These are phyloP conservation scores for Phlegmacium glaucopus DNA, from an alignment of 768 basidiomycete genomes.

Conservation along the genomic window DNA sequence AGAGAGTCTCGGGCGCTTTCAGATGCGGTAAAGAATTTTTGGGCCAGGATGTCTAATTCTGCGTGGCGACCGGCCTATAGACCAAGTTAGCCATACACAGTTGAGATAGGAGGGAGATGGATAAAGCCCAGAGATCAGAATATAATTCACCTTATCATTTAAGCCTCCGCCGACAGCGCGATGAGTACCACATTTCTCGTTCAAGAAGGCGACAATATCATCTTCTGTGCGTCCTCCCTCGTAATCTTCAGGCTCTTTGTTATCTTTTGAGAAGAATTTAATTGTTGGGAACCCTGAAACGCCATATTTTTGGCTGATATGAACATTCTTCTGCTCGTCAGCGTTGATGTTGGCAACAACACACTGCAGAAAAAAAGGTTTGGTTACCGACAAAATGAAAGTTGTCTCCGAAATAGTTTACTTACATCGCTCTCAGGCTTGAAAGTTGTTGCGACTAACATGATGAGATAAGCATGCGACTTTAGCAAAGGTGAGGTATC, in stretches of 20 bases:
- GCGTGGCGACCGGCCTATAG: constrained; percentile 75
- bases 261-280: constrained; percentile 86
- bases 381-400: not conserved
- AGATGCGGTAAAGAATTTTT: constrained; percentile 65
- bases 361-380: constrained; percentile 49
- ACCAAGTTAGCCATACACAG: too few species aligned
- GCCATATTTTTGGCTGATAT: constrained; percentile 66
- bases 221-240: constrained; percentile 66
- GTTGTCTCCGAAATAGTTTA: not conserved
- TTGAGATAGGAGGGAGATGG: constrained; percentile 1
- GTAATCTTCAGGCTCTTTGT: constrained; percentile 63
- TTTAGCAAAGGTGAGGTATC: constrained; percentile 4
- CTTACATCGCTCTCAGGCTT: constrained; percentile 70
- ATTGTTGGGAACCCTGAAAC: constrained; percentile 88
- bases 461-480: not conserved
- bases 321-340: constrained; percentile 77
- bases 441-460: constrained; percentile 75
- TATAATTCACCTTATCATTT: constrained; percentile 51
- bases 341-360: constrained; percentile 90
- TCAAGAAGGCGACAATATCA: constrained; percentile 77
- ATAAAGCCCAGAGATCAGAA: constrained; percentile 4
- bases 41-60: constrained; percentile 75
- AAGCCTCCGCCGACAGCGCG: constrained; percentile 83
- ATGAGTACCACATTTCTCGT: constrained; percentile 82
- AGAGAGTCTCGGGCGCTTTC: constrained; percentile 57